phyloP scores from a whole-genome alignment of 805 yeast genomes.

The Saccharomycopsis microspora region DNA sequence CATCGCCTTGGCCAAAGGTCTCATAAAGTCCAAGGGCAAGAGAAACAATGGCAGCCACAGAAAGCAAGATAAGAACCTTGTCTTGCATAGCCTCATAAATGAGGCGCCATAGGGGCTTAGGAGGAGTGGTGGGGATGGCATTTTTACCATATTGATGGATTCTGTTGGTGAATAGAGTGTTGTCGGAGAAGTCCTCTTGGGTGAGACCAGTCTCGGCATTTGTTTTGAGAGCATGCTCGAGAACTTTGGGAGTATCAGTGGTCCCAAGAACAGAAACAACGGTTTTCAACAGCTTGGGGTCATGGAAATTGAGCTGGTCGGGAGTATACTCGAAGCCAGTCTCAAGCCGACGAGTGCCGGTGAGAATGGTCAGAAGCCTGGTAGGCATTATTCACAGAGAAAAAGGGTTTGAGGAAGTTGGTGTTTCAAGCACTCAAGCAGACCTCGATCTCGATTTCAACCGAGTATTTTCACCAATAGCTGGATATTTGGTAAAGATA shows the following conservation, averaged over 20 bases:
- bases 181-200: conserved; percentile 23
- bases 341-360: conserved; percentile 1
- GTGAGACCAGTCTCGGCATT: conserved; percentile 32
- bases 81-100: conserved; percentile 84
- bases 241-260: background rate
- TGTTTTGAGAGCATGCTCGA: conserved; percentile 24
- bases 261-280: background rate
- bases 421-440: too few relatives aligned
- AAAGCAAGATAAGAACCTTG: conserved; percentile 73
- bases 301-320: conserved; percentile 40
- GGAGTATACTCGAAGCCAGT: conserved; percentile 19
- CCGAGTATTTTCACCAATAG: too few relatives aligned
- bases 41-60: conserved; percentile 82
- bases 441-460: too few relatives aligned
- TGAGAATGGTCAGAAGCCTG: conserved; percentile 8
- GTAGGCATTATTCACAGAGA: background rate
- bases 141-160: conserved; percentile 53
- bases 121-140: conserved; percentile 55
- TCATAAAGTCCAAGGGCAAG: conserved; percentile 87
- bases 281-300: conserved; percentile 44
- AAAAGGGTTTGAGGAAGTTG: too few relatives aligned
- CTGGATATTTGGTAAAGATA: too few relatives aligned
- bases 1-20: conserved; percentile 74
- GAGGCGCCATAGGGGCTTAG: conserved; percentile 55
- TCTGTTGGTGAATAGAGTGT: conserved; percentile 24